Evolutionary conservation across 768 basidiomycete genomes (phyloP), one percentile per base, ranked within the genome.

Genomic region (Phanerochaete sordida): DNA sequence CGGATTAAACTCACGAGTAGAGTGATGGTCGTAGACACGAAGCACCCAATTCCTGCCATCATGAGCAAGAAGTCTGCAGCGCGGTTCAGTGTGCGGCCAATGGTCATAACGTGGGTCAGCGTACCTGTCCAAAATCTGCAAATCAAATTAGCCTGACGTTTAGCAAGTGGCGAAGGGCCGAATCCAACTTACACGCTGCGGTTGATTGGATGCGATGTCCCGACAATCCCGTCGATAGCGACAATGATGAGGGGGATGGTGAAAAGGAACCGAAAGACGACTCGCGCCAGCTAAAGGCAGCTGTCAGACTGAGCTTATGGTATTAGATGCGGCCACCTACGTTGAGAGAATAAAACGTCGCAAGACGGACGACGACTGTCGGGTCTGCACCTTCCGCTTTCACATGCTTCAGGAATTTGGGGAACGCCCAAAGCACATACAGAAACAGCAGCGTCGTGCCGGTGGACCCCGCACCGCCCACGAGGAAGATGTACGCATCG

Each of bases 11-110:
- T 67, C 67, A 91, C 91, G 31, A 93, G 77, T 31, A 93, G 78
- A 3, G 91, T 93, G 24, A 93, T 88, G 19, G 84, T 84, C 26
- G 91, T 91, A 3, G 91, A 93, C 23, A 90, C 78, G 66, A 92
- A 85, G 65, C 86, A 86, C 15, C 91, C 91, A 30, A 93, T 80
- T 19, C 81, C 90, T 23, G 84, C 86, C 56, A 87, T 65, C 83
- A 90, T 86, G 48, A 87, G 72, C 11, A 92, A 76, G 59, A 90
- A 82, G 71, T 93, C 91, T 83, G 52, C 47, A 45, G 9, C 31
- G 23, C 30, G 8, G 37, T 56, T 33, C 8, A 51, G 21, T 23
- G 8, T n/a, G 37, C 60, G 19, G 31, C 26, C 47, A 54, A 50
- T 2, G 30, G 46, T 23, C 23, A 35, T 19, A 28, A 31, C 8